Evolutionary conservation across 2,329 filamentous ascomycete species (phyloP), one percentile per base, ranked within the genome.

Genomic region (Scedosporium aurantiacum): DNA sequence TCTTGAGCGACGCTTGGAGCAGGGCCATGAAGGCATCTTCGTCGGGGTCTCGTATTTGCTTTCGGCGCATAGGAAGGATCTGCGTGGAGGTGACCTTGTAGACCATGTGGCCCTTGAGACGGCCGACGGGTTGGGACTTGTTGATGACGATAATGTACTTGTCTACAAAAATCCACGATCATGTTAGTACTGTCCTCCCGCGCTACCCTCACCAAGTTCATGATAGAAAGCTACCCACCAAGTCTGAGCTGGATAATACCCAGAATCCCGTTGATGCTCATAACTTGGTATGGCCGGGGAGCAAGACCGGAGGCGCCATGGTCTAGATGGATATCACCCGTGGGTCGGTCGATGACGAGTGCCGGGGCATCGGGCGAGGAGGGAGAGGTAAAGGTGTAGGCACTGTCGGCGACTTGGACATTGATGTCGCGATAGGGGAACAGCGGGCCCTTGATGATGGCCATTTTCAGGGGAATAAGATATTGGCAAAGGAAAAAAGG

Each of bases 141-240:
- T 90, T 97, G 73, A 99, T 96, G 70, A 96, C 83, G 71, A 99
- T 89, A 70, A 96, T 88, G 81, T 99, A 99, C 75, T 96, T 97
- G 81, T 99, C 84, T 84, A 68, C 28, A 32, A 55, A 25, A 21
- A 6, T 40, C 43, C 61, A 32, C 37, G 21, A 21, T 37, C n/a
- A n/a, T 21, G 37, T 37, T 56, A 18, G 37, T 25, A 8, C 25
- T 40, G 23, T 28, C 52, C 23, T 18, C 47, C 7, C 47, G n/a
- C 23, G 23, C 23, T 56, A 56, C 12, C 52, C 23, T 18, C 23
- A 62, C 25, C 54, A 40, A 37, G 14, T 6, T 16, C 32, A 37
- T 37, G 10, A 37, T 2, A 10, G 18, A 21, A 41, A 62, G 55
- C 40, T 40, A 73, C 75, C 69, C 82, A 96, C 92, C 92, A 70